These are phyloP conservation scores for Zygotorulaspora mrakii DNA, from an alignment of 1,139 yeast species.

Conservation along the genomic window DNA sequence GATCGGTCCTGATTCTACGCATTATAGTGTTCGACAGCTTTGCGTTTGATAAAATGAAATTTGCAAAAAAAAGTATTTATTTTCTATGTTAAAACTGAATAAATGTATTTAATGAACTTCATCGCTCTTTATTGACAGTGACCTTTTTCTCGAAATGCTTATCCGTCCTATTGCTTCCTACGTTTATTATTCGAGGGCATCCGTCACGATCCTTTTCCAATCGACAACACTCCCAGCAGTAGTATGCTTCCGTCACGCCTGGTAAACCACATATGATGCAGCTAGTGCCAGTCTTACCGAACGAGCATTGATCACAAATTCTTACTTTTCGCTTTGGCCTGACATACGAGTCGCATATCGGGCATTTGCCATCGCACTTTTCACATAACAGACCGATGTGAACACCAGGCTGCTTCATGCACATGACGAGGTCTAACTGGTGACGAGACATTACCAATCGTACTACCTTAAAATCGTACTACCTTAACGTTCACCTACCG, in stretches of 20 bases:
- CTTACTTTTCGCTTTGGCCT: conserved; percentile 69
- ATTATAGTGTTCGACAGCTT: no score
- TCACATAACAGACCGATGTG: conserved; percentile 68
- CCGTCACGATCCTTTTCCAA: conserved; percentile 86
- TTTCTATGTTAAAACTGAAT: no score
- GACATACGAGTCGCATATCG: conserved; percentile 83
- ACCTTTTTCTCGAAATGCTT: conserved; percentile 53
- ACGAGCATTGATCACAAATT: conserved; percentile 82
- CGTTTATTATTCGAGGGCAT: conserved; percentile 78
- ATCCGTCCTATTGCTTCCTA: conserved; percentile 74
- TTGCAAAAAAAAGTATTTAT: no score
- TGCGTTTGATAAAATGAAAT: no score
- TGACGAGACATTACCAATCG: conserved; percentile 69
- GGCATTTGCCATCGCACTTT: conserved; percentile 90
- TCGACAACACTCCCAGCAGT: conserved; percentile 82
- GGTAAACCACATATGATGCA: conserved; percentile 70
- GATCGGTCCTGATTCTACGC: conserved; percentile 2
- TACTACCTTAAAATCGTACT: no score
- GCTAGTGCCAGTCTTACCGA: conserved; percentile 58
- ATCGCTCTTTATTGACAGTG: conserved; percentile 9
- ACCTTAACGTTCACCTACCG: no score
- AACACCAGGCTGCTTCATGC: conserved; percentile 83
- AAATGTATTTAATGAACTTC: no score
- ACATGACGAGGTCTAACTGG: conserved; percentile 80
- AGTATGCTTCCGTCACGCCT: conserved; percentile 67